Base-by-base conservation (phyloP, 306 rosid genomes). In the Purshia tridentata region DNA sequence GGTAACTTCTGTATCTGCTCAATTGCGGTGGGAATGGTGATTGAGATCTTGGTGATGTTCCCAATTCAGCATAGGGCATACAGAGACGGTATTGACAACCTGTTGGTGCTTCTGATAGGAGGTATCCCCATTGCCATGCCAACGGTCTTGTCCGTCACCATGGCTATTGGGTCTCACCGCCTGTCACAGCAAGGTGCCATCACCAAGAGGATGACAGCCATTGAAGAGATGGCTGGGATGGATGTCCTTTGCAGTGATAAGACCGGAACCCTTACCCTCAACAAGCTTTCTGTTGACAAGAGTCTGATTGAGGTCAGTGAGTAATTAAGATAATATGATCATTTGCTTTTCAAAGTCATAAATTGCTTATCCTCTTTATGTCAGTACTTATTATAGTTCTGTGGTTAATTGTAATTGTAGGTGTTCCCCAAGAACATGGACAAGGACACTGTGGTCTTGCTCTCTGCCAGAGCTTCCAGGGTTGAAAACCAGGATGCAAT, bases 111-210 rank as follows among this genome's bases (percentile, higher is more conserved):
- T 59, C 92, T 92, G 60, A 92, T 92, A 5, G 98, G 98, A 67
- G 98, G 98, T 55, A 92, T 92, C 81, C 98, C 98, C 35, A 92
- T 92, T 78, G 98, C 98, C 47, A 92, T 92, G 98, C 98, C 98
- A 64, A 92, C 98, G 0, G 98, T 92, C 60, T 57, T 92, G 84
- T 92, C 98, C 5, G 98, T 92, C 35, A 92, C 98, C 76, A 92
- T 92, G 98, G 98, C 96, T 70, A 90, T 92, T 54, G 98, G 98
- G 1, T 90, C 98, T 67, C 98, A 92, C 72, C 91, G 92, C 68
- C 76, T 92, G 4, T 88, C 98, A 0, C 66, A 90, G 72, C 98
- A 92, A 85, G 98, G 98, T 46, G 98, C 98, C 81, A 92, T 92
- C 78, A 92, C 98, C 23, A 92, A 92, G 83, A 92, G 98, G 79